These are phyloP conservation scores for Gentiana straminea DNA, from an alignment of 257 asterid genomes.

Conservation along the genomic window DNA sequence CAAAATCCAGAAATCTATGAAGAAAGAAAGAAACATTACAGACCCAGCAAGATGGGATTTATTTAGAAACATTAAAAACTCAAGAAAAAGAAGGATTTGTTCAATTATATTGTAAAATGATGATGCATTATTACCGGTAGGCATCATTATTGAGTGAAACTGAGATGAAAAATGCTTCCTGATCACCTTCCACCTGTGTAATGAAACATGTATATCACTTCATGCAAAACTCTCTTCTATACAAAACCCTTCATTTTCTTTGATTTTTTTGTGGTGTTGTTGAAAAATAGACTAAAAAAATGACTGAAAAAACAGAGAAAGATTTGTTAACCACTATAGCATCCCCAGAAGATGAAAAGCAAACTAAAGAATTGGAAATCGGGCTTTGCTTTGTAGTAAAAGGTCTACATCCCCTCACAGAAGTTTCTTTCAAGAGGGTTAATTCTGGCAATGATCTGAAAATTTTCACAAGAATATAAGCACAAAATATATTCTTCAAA, in stretches of 20 bases:
- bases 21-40: constrained; percentile 5
- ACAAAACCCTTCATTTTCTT: not conserved
- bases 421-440: constrained; percentile 67
- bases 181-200: constrained; percentile 65
- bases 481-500: too few relatives aligned
- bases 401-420: constrained; percentile 51
- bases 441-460: constrained; percentile 86
- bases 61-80: not conserved
- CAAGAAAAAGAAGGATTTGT: not conserved
- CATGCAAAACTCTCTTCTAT: constrained; percentile 1
- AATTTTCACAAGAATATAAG: constrained; percentile 6
- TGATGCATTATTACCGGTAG: constrained; percentile 40
- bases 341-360: constrained; percentile 66
- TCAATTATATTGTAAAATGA: not conserved
- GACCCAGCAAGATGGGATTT: not conserved
- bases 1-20: constrained; percentile 46
- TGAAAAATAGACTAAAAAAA: not conserved
- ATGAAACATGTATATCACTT: constrained; percentile 2
- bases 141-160: constrained; percentile 45
- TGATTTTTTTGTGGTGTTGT: too few relatives aligned
- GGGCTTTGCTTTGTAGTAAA: constrained; percentile 41
- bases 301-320: not conserved
- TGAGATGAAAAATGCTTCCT: constrained; percentile 64
- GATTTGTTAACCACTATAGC: constrained; percentile 45
- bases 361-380: constrained; percentile 32